Evolutionary conservation across 352 stramenopile species (phyloP), one percentile per base, ranked within the genome.

Genomic region (Thraustotheca clavata): DNA sequence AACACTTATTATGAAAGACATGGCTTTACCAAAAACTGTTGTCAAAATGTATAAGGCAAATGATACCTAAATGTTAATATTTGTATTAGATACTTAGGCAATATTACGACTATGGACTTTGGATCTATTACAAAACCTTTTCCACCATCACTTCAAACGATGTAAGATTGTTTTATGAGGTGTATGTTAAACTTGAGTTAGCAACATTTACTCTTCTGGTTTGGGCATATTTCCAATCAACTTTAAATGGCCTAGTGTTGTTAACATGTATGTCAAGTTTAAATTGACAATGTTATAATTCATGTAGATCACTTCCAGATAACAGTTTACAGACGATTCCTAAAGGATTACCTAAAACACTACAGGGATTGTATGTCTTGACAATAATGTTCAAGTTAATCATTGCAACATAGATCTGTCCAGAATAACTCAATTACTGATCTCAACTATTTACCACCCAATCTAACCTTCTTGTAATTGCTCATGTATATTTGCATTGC

Each of bases 1-100:
- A n/a, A n/a, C n/a, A n/a, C n/a, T n/a, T n/a, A n/a, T n/a, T n/a
- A 52, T 52, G 43, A 52, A 52, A 31, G 43, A 31, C 11, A 52
- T 52, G 43, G n/a, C n/a, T n/a, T n/a, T n/a, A n/a, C n/a, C n/a
- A n/a, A n/a, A n/a, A n/a, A n/a, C n/a, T n/a, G n/a, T n/a, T n/a
- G n/a, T n/a, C n/a, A n/a, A n/a, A n/a, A n/a, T n/a, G n/a, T n/a
- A n/a, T n/a, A n/a, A n/a, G n/a, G n/a, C n/a, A n/a, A n/a, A n/a
- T n/a, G n/a, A n/a, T n/a, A n/a, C n/a, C n/a, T n/a, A n/a, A n/a
- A n/a, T n/a, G n/a, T n/a, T n/a, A n/a, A n/a, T n/a, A n/a, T n/a
- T n/a, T n/a, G n/a, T n/a, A n/a, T n/a, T n/a, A n/a, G n/a, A n/a
- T n/a, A n/a, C n/a, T n/a, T n/a, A n/a, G n/a, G n/a, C n/a, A n/a